Evolutionary conservation across 305 asterid genomes (phyloP).

Genomic region (Fraxinus dipetala): DNA sequence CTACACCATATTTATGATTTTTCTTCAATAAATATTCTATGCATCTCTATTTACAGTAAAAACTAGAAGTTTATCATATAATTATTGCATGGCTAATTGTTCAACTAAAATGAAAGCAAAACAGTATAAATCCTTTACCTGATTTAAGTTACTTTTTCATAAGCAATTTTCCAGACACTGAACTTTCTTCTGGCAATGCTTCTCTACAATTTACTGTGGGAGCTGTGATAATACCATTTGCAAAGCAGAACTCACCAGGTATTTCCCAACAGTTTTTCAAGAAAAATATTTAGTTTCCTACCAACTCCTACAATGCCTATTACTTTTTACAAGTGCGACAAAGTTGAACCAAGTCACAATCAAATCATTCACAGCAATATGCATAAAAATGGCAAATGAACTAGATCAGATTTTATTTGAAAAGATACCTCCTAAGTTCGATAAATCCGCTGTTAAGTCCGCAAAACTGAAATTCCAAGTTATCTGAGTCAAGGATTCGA

Average conservation of each 20-base stretch:
- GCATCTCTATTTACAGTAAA: background rate
- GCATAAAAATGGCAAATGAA: background rate
- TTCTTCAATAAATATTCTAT: background rate
- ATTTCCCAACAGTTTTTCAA: background rate
- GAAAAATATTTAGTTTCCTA: background rate
- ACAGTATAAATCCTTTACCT: background rate
- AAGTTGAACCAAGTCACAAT: background rate
- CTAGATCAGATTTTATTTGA: background rate
- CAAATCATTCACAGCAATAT: background rate
- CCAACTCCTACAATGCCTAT: background rate
- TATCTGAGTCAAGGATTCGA: slow-evolving; percentile 73
- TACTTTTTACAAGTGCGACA: background rate
- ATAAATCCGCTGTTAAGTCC: slow-evolving; percentile 85
- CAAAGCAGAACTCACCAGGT: background rate
- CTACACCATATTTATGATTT: background rate
- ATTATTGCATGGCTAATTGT: background rate
- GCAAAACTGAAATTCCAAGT: slow-evolving; percentile 93
- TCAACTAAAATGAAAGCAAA: background rate
- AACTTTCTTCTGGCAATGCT: background rate
- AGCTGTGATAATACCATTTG: background rate
- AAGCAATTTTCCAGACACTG: background rate
- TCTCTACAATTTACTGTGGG: background rate
- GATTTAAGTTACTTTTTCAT: background rate
- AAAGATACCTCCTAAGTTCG: slow-evolving; percentile 70
- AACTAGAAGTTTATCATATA: background rate